Evolutionary conservation across 2,329 filamentous ascomycete species (phyloP), one percentile per base, ranked within the genome.

Genomic region (Talaromyces sp.): DNA sequence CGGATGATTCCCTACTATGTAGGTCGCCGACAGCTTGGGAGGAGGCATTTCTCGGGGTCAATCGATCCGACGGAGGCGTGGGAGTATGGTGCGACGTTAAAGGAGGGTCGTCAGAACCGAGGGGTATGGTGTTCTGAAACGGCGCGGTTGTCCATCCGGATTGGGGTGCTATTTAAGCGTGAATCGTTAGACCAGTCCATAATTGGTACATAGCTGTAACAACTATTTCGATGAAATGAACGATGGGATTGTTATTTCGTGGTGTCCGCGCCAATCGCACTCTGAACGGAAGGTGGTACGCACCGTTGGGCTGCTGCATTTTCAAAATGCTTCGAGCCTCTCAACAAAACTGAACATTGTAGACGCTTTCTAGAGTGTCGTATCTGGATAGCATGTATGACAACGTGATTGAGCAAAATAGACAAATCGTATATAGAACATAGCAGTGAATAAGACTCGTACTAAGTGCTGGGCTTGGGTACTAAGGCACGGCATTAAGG

Each of bases 1-100:
- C 62, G 57, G 76, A 78, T 40, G 73, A 65, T 64, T 78, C 76
- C 63, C 76, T 73, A 59, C 72, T 75, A 60, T 78, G 76, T 57
- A 74, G 66, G 53, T 67, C 68, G 54, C 70, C 75, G 58, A 74
- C 67, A 55, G 68, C 68, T 53, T 71, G 69, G 13, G 71, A 69
- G 51, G 71, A 73, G 53, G 69, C 67, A 53, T 71, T 73, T 63
- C 72, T 70, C 35, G 69, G 67, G 28, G 67, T 67, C 58, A 73
- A 64, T 48, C 72, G 70, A 57, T 76, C 74, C 56, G 71, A 64
- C 59, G 70, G 67, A 59, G 73, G 70, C 62, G 72, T 63, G 60
- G 71, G 66, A 58, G 62, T 69, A 65, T 74, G 70, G 65, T 73
- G 72, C 66, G 73, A 70, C 65, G 66, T 63, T 52, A 67, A 62